Base-by-base conservation (phyloP, 169 alveolate species). In the Eimeria sp. region DNA sequence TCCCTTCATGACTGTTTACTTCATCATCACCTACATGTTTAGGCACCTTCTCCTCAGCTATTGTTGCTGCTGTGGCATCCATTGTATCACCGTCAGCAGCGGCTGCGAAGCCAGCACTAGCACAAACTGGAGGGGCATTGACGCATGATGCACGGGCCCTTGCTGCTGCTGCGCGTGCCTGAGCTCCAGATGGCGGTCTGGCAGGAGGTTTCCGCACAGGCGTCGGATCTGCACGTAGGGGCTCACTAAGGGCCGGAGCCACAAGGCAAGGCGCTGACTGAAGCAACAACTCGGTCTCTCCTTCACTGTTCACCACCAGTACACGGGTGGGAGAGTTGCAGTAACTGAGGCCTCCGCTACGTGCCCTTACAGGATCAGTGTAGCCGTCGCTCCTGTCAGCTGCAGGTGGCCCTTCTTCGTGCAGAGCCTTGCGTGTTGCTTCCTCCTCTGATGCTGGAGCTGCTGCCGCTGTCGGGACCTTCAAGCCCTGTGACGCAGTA, bases 161-260 rank as follows among this genome's bases (percentile, higher is more conserved):
- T 73, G 34, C 27, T 47, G 67, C 75, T 58, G 65, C 93, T 25
- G 47, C 58, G 11, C 54, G 78, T 63, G 82, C 82, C 80, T 87
- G 83, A 20, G 78, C 61, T 25, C 78, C 63, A 34, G 92, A n/a
- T 7, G 75, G 92, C 18, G 82, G 93, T 47, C 61, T 49, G 27
- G 61, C 65, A 63, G 93, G 93, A 49, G 93, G 65, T 82, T 87
- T 87, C 80, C 93, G 78, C 11, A 61, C 61, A 30, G 93, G 93
- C 47, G 93, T 87, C 49, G 93, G 82, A 20, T 87, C 93, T 25
- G 93, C 82, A 34, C 54, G 49, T 54, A 63, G 22, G 25, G 93
- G 93, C 67, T 87, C 93, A 47, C 82, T 87, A 6, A 87, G 78
- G 58, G 78, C 47, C 82, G 93, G 93, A 11, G 82, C 82, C 47